Evolutionary conservation across 768 basidiomycete genomes (phyloP).

Genomic region (Cystobasidium ongulense): DNA sequence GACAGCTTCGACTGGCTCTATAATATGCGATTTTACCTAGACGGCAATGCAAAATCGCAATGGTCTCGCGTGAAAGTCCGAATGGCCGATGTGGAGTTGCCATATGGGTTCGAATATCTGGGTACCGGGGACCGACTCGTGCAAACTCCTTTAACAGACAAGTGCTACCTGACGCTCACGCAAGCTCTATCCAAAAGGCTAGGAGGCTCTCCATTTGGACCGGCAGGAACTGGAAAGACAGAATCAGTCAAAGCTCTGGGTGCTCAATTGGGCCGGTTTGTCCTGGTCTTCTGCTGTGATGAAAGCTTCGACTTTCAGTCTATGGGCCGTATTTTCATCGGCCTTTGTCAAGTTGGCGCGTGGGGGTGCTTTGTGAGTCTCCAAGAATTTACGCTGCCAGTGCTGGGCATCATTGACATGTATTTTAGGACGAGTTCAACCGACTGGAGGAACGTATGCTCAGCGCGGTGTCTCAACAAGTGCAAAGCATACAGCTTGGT

Average conservation of each 20-base stretch:
- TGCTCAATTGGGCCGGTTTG: slow-evolving; percentile 92
- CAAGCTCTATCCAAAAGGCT: slow-evolving; percentile 91
- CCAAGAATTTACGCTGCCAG: background rate
- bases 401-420: background rate
- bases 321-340: slow-evolving; percentile 98
- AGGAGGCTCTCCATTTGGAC: slow-evolving; percentile 95
- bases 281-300: slow-evolving; percentile 99
- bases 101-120: slow-evolving; percentile 97
- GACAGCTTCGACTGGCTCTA: slow-evolving; percentile 85
- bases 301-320: slow-evolving; percentile 99
- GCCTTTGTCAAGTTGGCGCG: slow-evolving; percentile 95
- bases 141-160: slow-evolving; percentile 93
- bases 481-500: slow-evolving; percentile 92
- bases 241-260: slow-evolving; percentile 99
- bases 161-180: slow-evolving; percentile 90
- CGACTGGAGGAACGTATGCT: slow-evolving; percentile 95
- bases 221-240: slow-evolving; percentile 97
- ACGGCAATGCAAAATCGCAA: slow-evolving; percentile 61
- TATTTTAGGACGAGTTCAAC: slow-evolving; percentile 92
- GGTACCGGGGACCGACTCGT: slow-evolving; percentile 94
- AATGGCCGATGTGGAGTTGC: slow-evolving; percentile 84
- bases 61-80: slow-evolving; percentile 70
- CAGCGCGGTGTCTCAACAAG: slow-evolving; percentile 96
- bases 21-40: slow-evolving; percentile 96
- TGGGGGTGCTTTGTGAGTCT: slow-evolving; percentile 61